Evolutionary conservation across 2,329 filamentous ascomycete genomes (phyloP), one percentile per base, ranked within the genome.

Genomic region (Alternaria atra): DNA sequence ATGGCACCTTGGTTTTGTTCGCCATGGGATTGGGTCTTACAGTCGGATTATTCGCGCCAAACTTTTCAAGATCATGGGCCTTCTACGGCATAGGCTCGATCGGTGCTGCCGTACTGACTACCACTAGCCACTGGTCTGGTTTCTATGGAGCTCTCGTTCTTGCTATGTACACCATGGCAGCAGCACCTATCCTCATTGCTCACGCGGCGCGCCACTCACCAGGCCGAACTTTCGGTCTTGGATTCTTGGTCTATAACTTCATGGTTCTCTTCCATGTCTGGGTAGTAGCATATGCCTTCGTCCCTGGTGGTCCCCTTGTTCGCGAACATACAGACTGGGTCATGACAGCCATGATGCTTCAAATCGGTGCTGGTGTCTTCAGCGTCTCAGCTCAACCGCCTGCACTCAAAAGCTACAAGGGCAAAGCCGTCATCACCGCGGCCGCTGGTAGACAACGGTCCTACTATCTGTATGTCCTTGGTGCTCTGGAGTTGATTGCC

Each of bases 261-360:
- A 82, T 98, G 82, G 90, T 97, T 5, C 86, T 99, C n/a, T 97
- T 97, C 84, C 94, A 98, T 75, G 93, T 97, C 56, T 99, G 95
- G 95, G 91, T 97, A 35, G 95, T 99, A 10, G 95, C 95, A 2
- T 99, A 99, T 73, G 95, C 95, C 12, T 99, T 99, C 70, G 95
- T 99, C 3, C 95, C 95, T 2, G 95, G 95, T 52, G 95, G 95
- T 2, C 93, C 93, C 3, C 85, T 97, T 1, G 91, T 99, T 43
- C 90, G 95, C 44, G 95, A 99, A 78, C 94, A 90, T 74, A 99
- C 94, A 1, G 94, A 98, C 77, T 97, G 94, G 91, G 86, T 99
- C 73, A 97, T 98, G 93, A 86, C 88, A 6, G 87, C 87, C 7
- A 97, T 87, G 74, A 97, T 98, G 91, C 77, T 93, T 2, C 84